phyloP scores from a whole-genome alignment of 176 grass and related monocot genomes.

The Puya raimondii region DNA sequence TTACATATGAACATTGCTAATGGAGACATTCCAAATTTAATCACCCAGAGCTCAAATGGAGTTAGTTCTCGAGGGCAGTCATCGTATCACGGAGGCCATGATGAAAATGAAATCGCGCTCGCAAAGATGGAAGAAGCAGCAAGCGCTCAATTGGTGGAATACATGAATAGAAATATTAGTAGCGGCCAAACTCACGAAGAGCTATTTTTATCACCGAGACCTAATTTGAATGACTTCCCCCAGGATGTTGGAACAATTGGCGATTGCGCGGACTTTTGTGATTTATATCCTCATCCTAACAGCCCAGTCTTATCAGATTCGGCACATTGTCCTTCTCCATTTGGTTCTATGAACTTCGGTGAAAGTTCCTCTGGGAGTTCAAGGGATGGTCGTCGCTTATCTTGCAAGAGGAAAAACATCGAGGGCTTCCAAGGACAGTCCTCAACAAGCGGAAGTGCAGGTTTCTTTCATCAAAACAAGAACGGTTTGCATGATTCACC shows the following conservation, averaged over 20 bases:
- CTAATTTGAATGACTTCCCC: conserved; percentile 22
- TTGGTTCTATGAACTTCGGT: conserved; percentile 27
- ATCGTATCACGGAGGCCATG: conserved; percentile 29
- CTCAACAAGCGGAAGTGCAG: conserved; percentile 39
- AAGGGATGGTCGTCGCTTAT: conserved; percentile 42
- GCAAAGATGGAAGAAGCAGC: conserved; percentile 41
- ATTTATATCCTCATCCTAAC: conserved; percentile 36
- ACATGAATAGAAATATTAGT: conserved; percentile 37
- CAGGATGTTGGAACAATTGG: conserved; percentile 27
- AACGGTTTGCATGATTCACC: conserved; percentile 32
- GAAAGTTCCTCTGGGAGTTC: conserved; percentile 39
- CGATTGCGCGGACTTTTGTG: conserved; percentile 20
- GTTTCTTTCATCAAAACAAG: conserved; percentile 34
- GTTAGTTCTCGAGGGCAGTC: conserved; percentile 35
- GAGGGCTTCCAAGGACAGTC: conserved; percentile 44
- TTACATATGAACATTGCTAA: conserved; percentile 26
- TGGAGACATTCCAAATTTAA: conserved; percentile 37
- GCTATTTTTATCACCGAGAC: conserved; percentile 26
- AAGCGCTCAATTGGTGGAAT: conserved; percentile 28
- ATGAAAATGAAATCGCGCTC: conserved; percentile 33
- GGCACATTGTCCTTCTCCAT: conserved; percentile 30
- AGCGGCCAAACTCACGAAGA: conserved; percentile 12
- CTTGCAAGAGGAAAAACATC: conserved; percentile 76
- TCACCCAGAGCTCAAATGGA: conserved; percentile 47
- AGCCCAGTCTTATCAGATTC: conserved; percentile 25